Conservation (phyloP, 1,284 basidiomycete genomes). For the Termitomyces sp. region DNA sequence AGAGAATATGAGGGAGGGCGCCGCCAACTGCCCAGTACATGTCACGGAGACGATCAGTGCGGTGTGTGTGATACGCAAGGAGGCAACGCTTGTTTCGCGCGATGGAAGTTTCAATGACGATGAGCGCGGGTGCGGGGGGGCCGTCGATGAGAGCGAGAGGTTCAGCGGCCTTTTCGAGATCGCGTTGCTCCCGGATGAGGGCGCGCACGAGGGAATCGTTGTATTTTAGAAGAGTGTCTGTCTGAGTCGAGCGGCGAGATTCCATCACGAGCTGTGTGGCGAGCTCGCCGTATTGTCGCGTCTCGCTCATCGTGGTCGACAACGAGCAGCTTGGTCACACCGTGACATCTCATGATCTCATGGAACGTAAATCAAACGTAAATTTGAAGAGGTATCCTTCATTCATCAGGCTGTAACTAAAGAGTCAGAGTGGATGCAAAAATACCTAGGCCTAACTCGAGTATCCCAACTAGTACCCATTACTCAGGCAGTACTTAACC, state of each 20-base stretch:
- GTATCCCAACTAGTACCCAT: too few species aligned
- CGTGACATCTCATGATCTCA: neutral
- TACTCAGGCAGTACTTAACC: too few species aligned
- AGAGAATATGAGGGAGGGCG: slow-evolving; percentile 82
- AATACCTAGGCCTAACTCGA: too few species aligned
- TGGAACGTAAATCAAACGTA: too few species aligned
- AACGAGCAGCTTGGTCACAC: neutral
- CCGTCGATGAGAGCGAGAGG: slow-evolving; percentile 33
- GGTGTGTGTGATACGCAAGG: slow-evolving; percentile 85
- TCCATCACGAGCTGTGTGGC: slow-evolving; percentile 85
- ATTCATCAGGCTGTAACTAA: too few species aligned
- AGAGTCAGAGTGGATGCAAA: too few species aligned
- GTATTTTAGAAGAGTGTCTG: slow-evolving; percentile 87
- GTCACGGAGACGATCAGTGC: slow-evolving; percentile 77
- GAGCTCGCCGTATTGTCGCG: slow-evolving; percentile 74
- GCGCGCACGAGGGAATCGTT: slow-evolving; percentile 84
- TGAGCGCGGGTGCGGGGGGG: slow-evolving; percentile 61
- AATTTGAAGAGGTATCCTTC: too few species aligned
- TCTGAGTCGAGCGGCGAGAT: slow-evolving; percentile 77
- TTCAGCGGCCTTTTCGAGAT: slow-evolving; percentile 66
- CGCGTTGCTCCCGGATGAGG: slow-evolving; percentile 87
- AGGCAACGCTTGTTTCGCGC: slow-evolving; percentile 91
- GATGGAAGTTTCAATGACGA: slow-evolving; percentile 85
- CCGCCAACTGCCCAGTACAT: slow-evolving; percentile 93
- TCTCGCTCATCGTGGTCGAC: slow-evolving; percentile 30